Base-by-base conservation (phyloP, 2,329 filamentous ascomycete species). In the Didymella arachidicola region DNA sequence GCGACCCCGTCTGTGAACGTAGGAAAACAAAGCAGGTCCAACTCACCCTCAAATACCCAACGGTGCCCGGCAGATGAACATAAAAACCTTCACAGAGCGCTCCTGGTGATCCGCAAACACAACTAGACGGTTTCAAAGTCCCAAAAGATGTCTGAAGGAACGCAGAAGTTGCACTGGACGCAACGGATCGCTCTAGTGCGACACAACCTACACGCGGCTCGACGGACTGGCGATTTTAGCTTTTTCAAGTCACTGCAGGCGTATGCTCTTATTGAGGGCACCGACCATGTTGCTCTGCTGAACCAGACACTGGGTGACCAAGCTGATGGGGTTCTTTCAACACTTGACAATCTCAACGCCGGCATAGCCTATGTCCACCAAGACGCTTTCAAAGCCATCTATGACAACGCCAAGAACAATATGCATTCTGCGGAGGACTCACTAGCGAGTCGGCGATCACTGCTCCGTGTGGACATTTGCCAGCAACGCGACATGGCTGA, bases 171-270 rank as follows among this genome's bases (percentile, higher is more conserved):
- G 27, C 79, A 81, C 57, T 82, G 79, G 79, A 79, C 73, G 18
- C 79, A 82, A 66, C 75, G 79, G 7, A 68, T 81, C 43, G 79
- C 79, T 7, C 71, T 82, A 0, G 73, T 81, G 30, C 69, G 79
- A 45, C 79, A 81, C 61, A 81, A 79, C 38, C 73, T 81, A 30
- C 79, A 81, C 61, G 69, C 75, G 8, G 79, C 79, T 16, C 75
- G 77, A 57, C 71, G 77, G 22, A 81, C 78, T 41, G 77, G 77
- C 44, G 78, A 80, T 64, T 82, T 79, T 59, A 77, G 73, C 46
- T 81, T 81, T 70, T 81, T 81, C 75, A 81, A 80, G 58, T 74
- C 74, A 1, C 74, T 81, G 22, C 80, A 81, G 67, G 79, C 77
- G 16, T 72, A 78, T 32, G 73, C 75, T 16, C 70, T 81, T 47